Conservation (phyloP, 139 green algal species). For the Desmodesmus armatus region DNA sequence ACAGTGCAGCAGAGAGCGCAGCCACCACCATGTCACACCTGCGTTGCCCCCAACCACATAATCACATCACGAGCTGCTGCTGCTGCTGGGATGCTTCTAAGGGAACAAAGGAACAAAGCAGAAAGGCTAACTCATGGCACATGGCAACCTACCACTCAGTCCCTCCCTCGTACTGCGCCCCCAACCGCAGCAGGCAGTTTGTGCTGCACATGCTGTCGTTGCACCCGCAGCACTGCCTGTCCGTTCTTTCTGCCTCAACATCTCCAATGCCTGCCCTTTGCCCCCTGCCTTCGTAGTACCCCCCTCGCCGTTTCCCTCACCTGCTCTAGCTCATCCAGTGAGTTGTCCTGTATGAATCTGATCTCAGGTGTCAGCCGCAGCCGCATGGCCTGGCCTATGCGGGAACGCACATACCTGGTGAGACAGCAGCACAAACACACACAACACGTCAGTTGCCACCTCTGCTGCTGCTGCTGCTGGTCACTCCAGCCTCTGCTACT, state of each 20-base stretch:
- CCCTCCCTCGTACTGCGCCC: too few species aligned
- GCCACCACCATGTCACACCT: background rate
- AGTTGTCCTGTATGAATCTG: slow-evolving; percentile 90
- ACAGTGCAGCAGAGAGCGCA: background rate
- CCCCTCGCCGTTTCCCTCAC: background rate
- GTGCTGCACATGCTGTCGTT: background rate
- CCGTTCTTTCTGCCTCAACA: background rate
- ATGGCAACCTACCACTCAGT: background rate
- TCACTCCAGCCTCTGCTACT: background rate
- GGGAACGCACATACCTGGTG: slow-evolving; percentile 84
- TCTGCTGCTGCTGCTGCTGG: background rate
- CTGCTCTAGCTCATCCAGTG: slow-evolving; percentile 68
- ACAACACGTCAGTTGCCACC: background rate
- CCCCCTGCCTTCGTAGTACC: background rate
- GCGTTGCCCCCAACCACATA: background rate
- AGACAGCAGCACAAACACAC: background rate
- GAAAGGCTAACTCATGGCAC: background rate
- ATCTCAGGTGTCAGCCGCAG: slow-evolving; percentile 91
- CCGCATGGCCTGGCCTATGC: slow-evolving; percentile 76
- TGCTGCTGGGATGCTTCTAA: background rate
- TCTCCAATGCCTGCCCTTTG: too few species aligned
- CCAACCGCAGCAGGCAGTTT: background rate
- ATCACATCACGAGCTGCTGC: background rate
- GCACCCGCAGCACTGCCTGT: background rate
- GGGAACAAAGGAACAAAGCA: background rate